Conservation (phyloP, 345 rosid genomes). For the Salix purpurea region DNA sequence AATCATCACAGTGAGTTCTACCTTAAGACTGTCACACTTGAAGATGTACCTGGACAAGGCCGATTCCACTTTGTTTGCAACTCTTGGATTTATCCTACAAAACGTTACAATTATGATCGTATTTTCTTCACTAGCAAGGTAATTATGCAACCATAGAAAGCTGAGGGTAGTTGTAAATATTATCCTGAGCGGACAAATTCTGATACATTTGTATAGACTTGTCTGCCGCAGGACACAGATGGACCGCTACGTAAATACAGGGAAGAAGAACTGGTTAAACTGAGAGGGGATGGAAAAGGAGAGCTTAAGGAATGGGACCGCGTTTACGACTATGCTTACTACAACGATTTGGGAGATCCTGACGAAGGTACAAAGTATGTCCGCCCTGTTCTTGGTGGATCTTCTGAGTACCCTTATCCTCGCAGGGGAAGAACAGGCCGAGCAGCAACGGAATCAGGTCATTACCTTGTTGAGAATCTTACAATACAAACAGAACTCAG, state of each 20-base stretch:
- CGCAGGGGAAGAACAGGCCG: constrained; percentile 48
- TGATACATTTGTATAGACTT: constrained; percentile 17
- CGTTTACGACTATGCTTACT: constrained; percentile 45
- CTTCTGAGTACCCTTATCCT: constrained; percentile 40
- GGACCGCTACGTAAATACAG: constrained; percentile 30
- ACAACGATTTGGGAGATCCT: constrained; percentile 45
- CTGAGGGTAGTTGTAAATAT: not conserved
- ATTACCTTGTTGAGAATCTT: not conserved
- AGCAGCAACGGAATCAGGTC: constrained; percentile 29
- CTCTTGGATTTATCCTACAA: constrained; percentile 45
- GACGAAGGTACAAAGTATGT: constrained; percentile 22
- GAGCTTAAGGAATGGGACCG: constrained; percentile 43
- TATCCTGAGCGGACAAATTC: not conserved
- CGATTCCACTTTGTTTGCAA: constrained; percentile 44
- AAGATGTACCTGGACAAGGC: constrained; percentile 40
- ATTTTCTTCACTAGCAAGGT: constrained; percentile 48
- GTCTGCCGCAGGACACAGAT: constrained; percentile 38
- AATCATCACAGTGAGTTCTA: constrained; percentile 40
- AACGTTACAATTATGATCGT: constrained; percentile 29
- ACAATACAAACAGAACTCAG: not conserved
- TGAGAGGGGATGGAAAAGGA: constrained; percentile 39
- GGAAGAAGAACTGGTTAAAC: constrained; percentile 32
- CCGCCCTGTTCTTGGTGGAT: constrained; percentile 46
- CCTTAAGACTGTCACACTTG: constrained; percentile 37
- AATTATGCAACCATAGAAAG: not conserved